Percentiles rank a stretch among this genome's conserved stretches.
phyloP scores from a whole-genome alignment of 768 basidiomycete genomes.

The Suillus ampliporus region DNA sequence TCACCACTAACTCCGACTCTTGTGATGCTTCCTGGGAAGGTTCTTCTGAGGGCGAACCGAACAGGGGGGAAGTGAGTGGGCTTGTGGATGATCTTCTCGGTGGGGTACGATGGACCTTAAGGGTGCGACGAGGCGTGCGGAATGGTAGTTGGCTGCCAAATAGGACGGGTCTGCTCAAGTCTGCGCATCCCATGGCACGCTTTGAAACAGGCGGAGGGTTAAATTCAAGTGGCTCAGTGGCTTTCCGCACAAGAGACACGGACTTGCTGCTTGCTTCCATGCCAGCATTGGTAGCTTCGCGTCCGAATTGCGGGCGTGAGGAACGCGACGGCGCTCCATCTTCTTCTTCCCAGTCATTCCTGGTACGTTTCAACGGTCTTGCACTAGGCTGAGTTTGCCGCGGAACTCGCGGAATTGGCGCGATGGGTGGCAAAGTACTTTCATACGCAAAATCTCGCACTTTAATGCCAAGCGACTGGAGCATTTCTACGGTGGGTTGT shows the following conservation, averaged over 20 bases:
- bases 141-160: conserved; percentile 6
- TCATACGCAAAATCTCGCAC: conserved; percentile 73
- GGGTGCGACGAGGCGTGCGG: conserved; percentile 13
- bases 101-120: conserved; percentile 1
- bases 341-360: conserved; percentile 40
- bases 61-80: conserved; percentile 34
- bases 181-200: conserved; percentile 9
- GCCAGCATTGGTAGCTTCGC: conserved; percentile 3
- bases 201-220: neutral
- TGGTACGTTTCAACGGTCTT: conserved; percentile 43
- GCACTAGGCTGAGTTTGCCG: conserved; percentile 55
- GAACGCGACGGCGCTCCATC: conserved; percentile 20
- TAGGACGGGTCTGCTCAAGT: conserved; percentile 12
- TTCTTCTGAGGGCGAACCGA: conserved; percentile 23
- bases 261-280: conserved; percentile 25
- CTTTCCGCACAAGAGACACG: conserved; percentile 34
- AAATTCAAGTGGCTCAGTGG: conserved; percentile 41
- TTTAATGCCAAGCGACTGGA: conserved; percentile 44
- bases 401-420: conserved; percentile 51
- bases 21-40: conserved; percentile 43
- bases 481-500: conserved; percentile 42
- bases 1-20: conserved; percentile 51
- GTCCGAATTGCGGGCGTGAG: conserved; percentile 27
- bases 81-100: conserved; percentile 21
- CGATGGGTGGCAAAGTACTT: conserved; percentile 65